Evolutionary conservation across 176 grass and related monocot species (phyloP).

Genomic region (Carex cristatella): DNA sequence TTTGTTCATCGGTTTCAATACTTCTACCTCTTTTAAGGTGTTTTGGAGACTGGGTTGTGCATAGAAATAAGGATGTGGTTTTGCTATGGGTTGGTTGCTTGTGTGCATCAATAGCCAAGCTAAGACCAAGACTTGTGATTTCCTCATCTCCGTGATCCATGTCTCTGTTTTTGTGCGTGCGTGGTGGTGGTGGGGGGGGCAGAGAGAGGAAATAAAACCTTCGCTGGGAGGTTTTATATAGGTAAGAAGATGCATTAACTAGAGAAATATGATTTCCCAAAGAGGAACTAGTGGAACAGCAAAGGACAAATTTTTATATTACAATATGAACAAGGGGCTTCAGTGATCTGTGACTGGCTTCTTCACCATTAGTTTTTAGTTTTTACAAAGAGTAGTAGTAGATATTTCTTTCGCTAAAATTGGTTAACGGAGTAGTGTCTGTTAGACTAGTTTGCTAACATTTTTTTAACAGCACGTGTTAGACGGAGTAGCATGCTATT

Average conservation of each 20-base stretch:
- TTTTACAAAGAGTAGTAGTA: neutral
- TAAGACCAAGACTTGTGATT: conserved; percentile 15
- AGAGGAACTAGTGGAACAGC: conserved; percentile 1
- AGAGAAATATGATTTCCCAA: neutral
- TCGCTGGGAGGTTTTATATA: neutral
- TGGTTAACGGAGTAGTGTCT: neutral
- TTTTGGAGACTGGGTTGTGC: neutral
- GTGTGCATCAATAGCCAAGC: conserved; percentile 8
- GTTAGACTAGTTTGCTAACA: neutral
- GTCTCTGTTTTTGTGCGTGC: neutral
- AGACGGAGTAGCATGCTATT: neutral
- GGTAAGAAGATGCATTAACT: neutral
- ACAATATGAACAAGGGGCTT: neutral
- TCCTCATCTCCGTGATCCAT: conserved; percentile 20
- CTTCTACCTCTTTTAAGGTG: neutral
- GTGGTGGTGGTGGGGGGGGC: no score
- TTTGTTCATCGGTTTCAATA: neutral
- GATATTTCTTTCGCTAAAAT: neutral
- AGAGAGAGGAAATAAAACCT: neutral
- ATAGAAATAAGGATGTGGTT: neutral
- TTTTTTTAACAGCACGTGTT: neutral
- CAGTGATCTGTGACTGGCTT: neutral
- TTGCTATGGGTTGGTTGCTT: neutral
- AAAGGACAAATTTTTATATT: conserved; percentile 18
- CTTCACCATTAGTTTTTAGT: neutral